Base-by-base conservation (phyloP, 352 stramenopile species). In the Phytopythium oedochilum region DNA sequence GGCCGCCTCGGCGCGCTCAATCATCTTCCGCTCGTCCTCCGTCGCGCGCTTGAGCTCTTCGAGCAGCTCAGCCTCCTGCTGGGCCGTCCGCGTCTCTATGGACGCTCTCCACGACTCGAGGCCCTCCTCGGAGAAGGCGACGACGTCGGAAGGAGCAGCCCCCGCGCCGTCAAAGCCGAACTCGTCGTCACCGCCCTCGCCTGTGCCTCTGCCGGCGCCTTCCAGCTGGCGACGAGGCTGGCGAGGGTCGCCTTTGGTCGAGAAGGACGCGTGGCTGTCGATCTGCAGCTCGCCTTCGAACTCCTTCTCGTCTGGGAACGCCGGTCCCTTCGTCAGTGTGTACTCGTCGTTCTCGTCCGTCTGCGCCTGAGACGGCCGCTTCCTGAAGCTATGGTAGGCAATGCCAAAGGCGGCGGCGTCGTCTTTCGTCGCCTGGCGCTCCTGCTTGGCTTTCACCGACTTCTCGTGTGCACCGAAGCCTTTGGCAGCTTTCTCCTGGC, bases 351-450 rank as follows among this genome's bases (percentile, higher is more conserved):
- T 34, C 10, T 36, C 18, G 20, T 60, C 61, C 9, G 32, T 17
- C 28, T 23, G 52, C n/a, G 20, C 25, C 28, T 17, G 5, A 17
- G 59, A 47, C 5, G 52, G 15, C 25, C 23, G 17, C 20, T 69
- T 72, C 57, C 73, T 86, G 29, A 60, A 48, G 28, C 49, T 87
- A 36, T 82, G 71, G 48, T 90, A 90, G 3, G 66, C 66, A 56
- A 90, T 90, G 0, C 77, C 80, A 55, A 90, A 90, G 20, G 36
- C 62, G 9, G 49, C 43, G 8, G 61, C 61, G 20, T 35, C 36
- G 2, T 55, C 22, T 1, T 26, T 26, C 14, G 11, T 46, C 12
- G 11, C 18, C 10, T 3, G 12, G 28, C 36, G 34, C 18, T 36
- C 31, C 10, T 29, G 47, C 12, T 38, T 40, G 5, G 20, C 28